Evolutionary conservation across 148 eudicot genomes (phyloP).

Genomic region (Agrostemma githago): DNA sequence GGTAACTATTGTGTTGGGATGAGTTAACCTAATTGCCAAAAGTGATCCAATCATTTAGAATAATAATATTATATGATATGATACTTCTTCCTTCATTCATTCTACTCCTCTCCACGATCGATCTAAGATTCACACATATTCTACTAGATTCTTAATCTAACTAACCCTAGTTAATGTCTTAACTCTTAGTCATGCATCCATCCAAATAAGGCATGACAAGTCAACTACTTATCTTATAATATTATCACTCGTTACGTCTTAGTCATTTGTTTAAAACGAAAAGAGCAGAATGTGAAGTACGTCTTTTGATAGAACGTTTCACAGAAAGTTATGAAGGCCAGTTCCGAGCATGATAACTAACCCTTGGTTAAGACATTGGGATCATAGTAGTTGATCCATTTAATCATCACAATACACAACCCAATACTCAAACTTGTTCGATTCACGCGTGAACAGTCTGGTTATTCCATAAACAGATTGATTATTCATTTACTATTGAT

Average conservation of each 20-base stretch:
- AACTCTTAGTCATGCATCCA: too few relatives aligned
- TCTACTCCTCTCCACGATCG: neutral
- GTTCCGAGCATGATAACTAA: too few relatives aligned
- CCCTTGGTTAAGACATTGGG: neutral
- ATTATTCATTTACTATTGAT: too few relatives aligned
- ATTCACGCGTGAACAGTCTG: too few relatives aligned
- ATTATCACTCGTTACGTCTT: too few relatives aligned
- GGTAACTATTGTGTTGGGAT: too few relatives aligned
- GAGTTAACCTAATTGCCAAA: neutral
- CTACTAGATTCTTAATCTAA: neutral
- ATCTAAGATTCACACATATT: neutral
- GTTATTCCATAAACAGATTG: too few relatives aligned
- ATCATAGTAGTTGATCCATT: neutral
- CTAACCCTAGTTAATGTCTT: neutral
- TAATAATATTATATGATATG: too few relatives aligned
- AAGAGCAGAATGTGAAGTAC: neutral
- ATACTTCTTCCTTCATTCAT: too few relatives aligned
- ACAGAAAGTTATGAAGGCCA: too few relatives aligned
- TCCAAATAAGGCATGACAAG: neutral
- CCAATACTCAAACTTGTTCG: neutral
- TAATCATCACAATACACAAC: neutral
- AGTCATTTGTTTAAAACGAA: neutral
- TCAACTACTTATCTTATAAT: neutral
- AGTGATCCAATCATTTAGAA: neutral
- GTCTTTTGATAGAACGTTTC: too few relatives aligned